A percentile compares a stretch with the other conserved stretches of the same genome.
Conservation (phyloP, 2,329 filamentous ascomycete species). For the Trichoderma gracile region DNA sequence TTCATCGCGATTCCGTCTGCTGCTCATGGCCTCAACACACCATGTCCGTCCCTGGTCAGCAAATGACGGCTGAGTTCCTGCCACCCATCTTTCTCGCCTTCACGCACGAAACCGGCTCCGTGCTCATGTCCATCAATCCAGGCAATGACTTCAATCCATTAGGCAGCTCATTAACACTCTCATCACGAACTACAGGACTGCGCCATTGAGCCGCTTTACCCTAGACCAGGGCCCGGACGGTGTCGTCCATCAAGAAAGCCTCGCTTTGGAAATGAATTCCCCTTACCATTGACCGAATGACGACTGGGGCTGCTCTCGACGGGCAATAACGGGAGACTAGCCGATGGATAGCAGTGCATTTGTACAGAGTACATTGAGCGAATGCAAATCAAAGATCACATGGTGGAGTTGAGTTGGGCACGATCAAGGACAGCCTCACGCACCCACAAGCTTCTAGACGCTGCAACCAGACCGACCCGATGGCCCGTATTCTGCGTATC, state of each 20-base stretch:
- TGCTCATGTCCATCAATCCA: neutral
- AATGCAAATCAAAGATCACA: neutral
- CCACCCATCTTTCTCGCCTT: neutral
- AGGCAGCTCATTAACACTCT: neutral
- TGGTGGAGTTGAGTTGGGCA: neutral
- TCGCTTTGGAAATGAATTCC: constrained; percentile 2
- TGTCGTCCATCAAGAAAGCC: neutral
- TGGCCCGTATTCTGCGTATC: constrained; percentile 8
- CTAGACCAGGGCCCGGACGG: constrained; percentile 13
- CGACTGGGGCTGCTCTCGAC: neutral
- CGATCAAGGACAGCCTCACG: neutral
- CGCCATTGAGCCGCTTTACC: constrained; percentile 19
- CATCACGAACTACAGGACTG: neutral
- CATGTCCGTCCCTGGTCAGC: neutral
- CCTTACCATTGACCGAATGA: neutral
- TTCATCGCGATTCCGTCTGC: too few species aligned
- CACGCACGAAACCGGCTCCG: neutral
- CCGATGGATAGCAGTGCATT: neutral
- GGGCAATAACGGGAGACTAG: neutral
- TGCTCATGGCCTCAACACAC: neutral
- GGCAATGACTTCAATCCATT: neutral
- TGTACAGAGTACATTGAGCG: constrained; percentile 1
- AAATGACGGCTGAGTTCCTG: neutral
- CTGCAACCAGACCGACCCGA: neutral
- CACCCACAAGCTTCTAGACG: neutral